Evolutionary conservation across 345 rosid species (phyloP).

Genomic region (Euphorbia lathyris): DNA sequence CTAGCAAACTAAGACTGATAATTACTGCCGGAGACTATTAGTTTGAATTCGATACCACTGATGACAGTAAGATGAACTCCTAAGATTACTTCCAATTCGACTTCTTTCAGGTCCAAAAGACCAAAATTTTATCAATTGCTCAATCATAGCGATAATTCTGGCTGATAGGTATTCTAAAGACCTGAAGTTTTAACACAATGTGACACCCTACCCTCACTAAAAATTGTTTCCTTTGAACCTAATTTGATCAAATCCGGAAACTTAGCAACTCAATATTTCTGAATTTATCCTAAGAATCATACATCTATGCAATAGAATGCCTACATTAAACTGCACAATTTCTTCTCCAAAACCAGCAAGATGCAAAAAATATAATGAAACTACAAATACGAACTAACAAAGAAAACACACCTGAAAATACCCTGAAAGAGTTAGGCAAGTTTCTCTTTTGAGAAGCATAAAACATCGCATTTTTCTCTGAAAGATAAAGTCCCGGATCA

Average conservation of each 20-base stretch:
- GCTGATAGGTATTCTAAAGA: neutral
- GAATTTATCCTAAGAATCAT: neutral
- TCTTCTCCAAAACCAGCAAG: neutral
- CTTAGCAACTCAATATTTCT: neutral
- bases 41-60: neutral
- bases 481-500: slow-evolving; percentile 90
- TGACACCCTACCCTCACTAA: neutral
- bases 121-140: neutral
- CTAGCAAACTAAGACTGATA: too few species aligned
- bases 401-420: slow-evolving; percentile 64
- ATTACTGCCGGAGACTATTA: neutral
- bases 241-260: neutral
- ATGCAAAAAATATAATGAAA: neutral
- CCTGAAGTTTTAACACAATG: neutral
- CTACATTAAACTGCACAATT: too few species aligned
- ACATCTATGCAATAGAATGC: neutral
- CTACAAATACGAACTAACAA: neutral
- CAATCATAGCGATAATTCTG: neutral
- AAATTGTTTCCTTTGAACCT: neutral
- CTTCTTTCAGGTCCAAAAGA: neutral
- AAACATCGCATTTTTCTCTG: slow-evolving; percentile 67
- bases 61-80: too few species aligned
- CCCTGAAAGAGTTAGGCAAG: slow-evolving; percentile 69
- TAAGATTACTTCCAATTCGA: too few species aligned
- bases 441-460: slow-evolving; percentile 76